phyloP scores from a whole-genome alignment of 306 rosid genomes.

The Vicia faba region DNA sequence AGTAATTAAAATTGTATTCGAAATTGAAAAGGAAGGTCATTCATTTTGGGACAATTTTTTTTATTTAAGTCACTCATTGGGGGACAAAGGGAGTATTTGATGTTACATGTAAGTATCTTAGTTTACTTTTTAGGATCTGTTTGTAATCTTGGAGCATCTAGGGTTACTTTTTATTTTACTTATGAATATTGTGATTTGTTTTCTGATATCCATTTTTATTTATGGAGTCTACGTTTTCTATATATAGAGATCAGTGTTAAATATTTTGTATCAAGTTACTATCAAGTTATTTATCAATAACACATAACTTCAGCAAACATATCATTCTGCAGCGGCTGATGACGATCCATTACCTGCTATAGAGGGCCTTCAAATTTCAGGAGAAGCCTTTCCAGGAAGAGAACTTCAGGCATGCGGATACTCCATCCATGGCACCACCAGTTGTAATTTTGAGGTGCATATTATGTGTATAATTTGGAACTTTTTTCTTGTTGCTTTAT shows the following conservation, averaged over 20 bases:
- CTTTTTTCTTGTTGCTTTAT: conserved; percentile 30
- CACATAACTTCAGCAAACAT: conserved; percentile 9
- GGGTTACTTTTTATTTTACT: not conserved
- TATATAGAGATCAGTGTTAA: not conserved
- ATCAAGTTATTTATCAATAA: not conserved
- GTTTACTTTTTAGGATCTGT: conserved; percentile 4
- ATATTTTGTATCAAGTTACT: not conserved
- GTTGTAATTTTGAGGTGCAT: conserved; percentile 93
- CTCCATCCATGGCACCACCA: conserved; percentile 88
- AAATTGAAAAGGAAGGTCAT: too few species aligned
- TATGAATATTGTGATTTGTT: not conserved
- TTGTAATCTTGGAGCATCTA: conserved; percentile 2
- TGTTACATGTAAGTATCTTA: not conserved
- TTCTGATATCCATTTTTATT: not conserved
- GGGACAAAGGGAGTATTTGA: not conserved
- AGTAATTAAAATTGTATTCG: too few species aligned
- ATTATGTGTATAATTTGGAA: conserved; percentile 34
- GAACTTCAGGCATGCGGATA: conserved; percentile 90
- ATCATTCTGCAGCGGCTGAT: conserved; percentile 72
- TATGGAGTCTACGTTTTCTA: not conserved
- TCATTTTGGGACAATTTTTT: too few species aligned
- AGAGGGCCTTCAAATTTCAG: conserved; percentile 84
- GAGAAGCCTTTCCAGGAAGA: conserved; percentile 85
- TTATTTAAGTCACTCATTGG: too few species aligned
- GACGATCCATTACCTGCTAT: conserved; percentile 95